Evolutionary conservation across 2,329 filamentous ascomycete genomes (phyloP), one percentile per base, ranked within the genome.

Genomic region (Dactylellina drechsleri): DNA sequence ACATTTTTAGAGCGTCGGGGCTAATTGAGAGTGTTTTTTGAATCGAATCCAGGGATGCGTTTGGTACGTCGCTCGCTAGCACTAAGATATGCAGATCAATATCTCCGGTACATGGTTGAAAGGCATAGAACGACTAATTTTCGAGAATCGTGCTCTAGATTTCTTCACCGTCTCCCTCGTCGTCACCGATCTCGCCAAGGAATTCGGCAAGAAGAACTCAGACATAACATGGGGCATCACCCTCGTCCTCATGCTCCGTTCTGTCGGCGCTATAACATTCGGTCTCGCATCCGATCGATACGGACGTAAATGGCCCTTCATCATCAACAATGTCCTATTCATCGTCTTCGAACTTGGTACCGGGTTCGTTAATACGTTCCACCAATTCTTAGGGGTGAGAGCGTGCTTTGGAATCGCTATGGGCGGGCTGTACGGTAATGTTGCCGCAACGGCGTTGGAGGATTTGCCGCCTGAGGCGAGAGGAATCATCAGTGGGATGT

Each of bases 291-390:
- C 91, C 77, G 92, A 96, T 82, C 88, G 88, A 77, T 95, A 88
- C 81, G 92, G 92, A 5, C 87, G 92, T 66, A 94, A 93, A 83
- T 92, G 90, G 89, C 91, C 91, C 52, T 92, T 93, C 89, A 89
- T 93, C 7, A 78, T 88, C 79, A 94, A 94, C 84, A 76, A 76
- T 40, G 23, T 76, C 18, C 91, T 93, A 88, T 84, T 93, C 71
- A 83, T 92, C 23, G 84, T 92, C 2, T 84, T 93, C 8, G 90
- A 93, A 81, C 87, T 93, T 71, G 91, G 88, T 23, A 95, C 92
- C 16, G 92, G 92, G 78, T 95, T 92, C 82, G 87, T 88, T 80
- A 79, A 81, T 0, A 93, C 89, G 0, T 95, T 92, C 80, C 81
- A 86, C 65, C 87, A 92, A 79, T 93, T 93, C 81, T 83, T 93